Base-by-base conservation (phyloP, 1,284 basidiomycete genomes). In the Sanghuangporus baumii region DNA sequence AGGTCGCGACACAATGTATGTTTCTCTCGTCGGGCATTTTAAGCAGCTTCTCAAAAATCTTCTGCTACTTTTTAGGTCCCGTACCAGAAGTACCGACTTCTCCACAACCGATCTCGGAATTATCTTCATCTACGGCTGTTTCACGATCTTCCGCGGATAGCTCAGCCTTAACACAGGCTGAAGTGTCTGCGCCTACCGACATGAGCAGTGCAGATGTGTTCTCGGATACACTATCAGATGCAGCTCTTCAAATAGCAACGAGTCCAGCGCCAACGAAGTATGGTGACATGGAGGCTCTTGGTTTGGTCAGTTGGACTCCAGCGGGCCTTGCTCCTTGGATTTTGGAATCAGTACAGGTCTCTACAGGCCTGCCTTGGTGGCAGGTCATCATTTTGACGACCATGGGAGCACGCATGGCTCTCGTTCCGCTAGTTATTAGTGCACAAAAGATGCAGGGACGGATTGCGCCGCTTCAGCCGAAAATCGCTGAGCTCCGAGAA, bases 301-400 rank as follows among this genome's bases (percentile, higher is more conserved):
- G 92, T 2, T 79, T 96, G 4, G 79, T 82, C 18, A 77, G 81
- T 60, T 86, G 81, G 74, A 79, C 78, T 63, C 82, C 87, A 6
- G 79, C 84, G 1, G 88, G 89, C 7, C 68, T 85, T 51, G 72
- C 83, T 34, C 76, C 77, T 43, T 79, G 80, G 69, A 70, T 78
- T 8, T 79, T 95, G 63, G 93, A 96, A 70, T 71, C 86, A 47
- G 74, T 94, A 55, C 87, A 94, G 67, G 86, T 90, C 60, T 75
- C 81, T 48, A 88, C 88, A 0, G 89, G 87, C 37, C 72, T 95
- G 62, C 91, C 93, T 2, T 95, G 93, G 93, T 93, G 93, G 80
- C 87, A 84, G 73, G 89, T 87, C 37, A 94, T 98, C 74, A 77
- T 93, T 38, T 76, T 80, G 6, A 85, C 89, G 54, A 88, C 91